Percentiles rank a stretch among this genome's conserved stretches.
Conservation (phyloP, 768 basidiomycete species). For the Epithele typhae region DNA sequence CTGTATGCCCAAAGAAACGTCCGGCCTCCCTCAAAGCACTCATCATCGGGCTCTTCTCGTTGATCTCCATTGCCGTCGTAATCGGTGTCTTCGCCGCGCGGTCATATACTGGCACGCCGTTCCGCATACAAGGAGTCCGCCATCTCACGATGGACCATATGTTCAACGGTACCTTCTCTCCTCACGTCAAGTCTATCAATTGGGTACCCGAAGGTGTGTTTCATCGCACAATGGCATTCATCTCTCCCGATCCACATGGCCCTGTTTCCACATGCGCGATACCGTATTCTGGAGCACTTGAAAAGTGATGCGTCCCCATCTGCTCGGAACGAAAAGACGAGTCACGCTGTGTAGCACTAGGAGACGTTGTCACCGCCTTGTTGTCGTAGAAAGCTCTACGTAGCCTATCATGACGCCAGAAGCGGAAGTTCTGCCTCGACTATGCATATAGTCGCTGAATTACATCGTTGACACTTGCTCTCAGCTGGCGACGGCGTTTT, state of each 20-base stretch:
- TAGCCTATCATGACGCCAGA: too few relatives aligned
- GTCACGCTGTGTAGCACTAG: too few relatives aligned
- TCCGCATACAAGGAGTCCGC: slow-evolving; percentile 47
- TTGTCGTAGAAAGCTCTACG: too few relatives aligned
- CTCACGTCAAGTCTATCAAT: slow-evolving; percentile 43
- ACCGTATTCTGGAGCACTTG: too few relatives aligned
- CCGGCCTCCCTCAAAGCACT: slow-evolving; percentile 56
- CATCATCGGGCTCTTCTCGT: slow-evolving; percentile 51
- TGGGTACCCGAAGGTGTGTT: slow-evolving; percentile 91
- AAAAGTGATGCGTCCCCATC: background rate
- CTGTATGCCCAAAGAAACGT: slow-evolving; percentile 33
- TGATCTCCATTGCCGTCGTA: slow-evolving; percentile 57
- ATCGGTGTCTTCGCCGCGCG: slow-evolving; percentile 79
- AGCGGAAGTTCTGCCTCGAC: too few relatives aligned
- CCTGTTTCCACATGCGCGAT: too few relatives aligned
- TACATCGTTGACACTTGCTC: background rate
- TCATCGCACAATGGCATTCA: background rate
- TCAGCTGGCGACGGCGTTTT: slow-evolving; percentile 94
- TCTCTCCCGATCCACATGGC: too few relatives aligned
- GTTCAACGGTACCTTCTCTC: slow-evolving; percentile 85
- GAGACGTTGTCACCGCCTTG: too few relatives aligned
- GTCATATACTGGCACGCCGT: slow-evolving; percentile 57
- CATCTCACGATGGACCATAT: slow-evolving; percentile 86
- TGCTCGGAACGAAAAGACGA: too few relatives aligned
- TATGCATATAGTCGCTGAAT: background rate